Evolutionary conservation across 129 eudicot genomes (phyloP), one percentile per base, ranked within the genome.

Genomic region (Pulicaria dysenterica): DNA sequence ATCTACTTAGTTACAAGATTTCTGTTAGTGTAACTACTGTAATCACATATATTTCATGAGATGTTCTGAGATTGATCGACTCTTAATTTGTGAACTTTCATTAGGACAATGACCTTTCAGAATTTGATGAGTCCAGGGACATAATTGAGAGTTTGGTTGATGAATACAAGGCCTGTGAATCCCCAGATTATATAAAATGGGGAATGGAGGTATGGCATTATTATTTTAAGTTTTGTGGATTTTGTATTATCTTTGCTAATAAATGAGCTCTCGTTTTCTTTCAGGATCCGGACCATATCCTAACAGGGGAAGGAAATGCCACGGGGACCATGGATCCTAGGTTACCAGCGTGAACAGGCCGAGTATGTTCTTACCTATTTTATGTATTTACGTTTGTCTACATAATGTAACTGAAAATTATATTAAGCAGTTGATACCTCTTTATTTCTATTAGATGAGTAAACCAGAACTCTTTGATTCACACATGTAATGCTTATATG

Each of bases 151-250:
- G 96, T 73, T 86, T 90, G 85, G 98, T 94, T 56, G 98, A 94
- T 76, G 98, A 94, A 79, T 94, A 94, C 71, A 90, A 90, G 87
- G 98, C 97, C 16, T 94, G 98, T 79, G 97, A 94, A 73, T 94
- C 98, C 61, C 93, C 96, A 38, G 97, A 90, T 83, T 94, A 93
- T 84, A 89, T 90, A 78, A 90, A 94, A 86, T 94, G 97, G 96
- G 99, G 99, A 68, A 83, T 90, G 93, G 99, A 94, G 99, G 98
- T 94, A 81, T 58, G 40, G 66, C 12, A 2, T n/a, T 63, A 39
- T 79, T 45, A 40, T 77, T 47, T 7, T 37, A 13, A 24, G 31
- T 3, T 49, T 54, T 65, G 5, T 57, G 2, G 7, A 19, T 48
- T 43, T 48, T 38, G 24, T 24, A 10, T 3, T 50, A 43, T 53